Conservation (phyloP, 169 alveolate species). For the Plasmodium gonderi region DNA sequence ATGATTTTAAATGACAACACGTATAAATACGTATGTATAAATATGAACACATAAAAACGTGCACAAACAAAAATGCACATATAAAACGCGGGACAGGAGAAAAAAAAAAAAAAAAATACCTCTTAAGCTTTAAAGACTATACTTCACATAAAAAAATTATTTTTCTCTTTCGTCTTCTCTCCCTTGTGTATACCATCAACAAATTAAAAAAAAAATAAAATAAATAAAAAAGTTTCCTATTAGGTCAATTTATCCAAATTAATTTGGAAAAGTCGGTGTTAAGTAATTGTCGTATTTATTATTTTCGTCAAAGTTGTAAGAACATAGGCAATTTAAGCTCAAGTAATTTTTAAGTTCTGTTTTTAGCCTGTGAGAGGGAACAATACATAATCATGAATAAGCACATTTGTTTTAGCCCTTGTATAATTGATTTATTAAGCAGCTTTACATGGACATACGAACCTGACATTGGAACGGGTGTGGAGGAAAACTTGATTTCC, state of each 20-base stretch:
- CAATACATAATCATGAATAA: not conserved
- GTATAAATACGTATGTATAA: no score
- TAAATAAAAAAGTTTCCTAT: not conserved
- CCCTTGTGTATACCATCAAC: no score
- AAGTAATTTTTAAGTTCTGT: constrained; percentile 55
- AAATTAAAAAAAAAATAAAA: not conserved
- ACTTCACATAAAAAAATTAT: no score
- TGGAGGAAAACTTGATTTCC: no score
- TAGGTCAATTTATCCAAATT: not conserved
- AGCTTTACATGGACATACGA: not conserved
- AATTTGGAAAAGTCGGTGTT: constrained; percentile 60
- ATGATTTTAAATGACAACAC: no score
- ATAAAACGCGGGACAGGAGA: no score
- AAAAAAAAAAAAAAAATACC: no score
- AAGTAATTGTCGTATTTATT: constrained; percentile 35
- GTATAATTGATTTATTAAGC: not conserved
- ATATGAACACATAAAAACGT: no score
- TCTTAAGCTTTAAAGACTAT: no score
- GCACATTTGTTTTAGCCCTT: no score
- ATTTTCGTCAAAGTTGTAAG: constrained; percentile 55
- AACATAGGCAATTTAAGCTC: constrained; percentile 41
- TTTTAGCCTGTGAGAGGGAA: constrained; percentile 19
- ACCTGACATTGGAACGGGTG: not conserved
- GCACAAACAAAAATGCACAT: no score
- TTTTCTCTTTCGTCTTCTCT: no score